phyloP scores from a whole-genome alignment of 352 stramenopile species.

The Pilasporangium apinafurcum region DNA sequence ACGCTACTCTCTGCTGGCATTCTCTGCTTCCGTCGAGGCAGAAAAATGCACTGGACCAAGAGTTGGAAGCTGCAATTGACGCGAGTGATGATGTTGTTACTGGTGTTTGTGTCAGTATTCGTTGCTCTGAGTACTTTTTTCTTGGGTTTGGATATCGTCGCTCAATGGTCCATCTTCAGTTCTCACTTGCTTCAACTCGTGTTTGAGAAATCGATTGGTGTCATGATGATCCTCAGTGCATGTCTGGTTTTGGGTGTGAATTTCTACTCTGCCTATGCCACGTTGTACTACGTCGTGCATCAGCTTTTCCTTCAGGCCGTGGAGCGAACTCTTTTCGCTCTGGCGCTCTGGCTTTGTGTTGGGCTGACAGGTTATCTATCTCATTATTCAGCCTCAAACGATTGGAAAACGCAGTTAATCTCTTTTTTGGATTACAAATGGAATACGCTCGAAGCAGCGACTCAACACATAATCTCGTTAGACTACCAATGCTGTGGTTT shows the following conservation, averaged over 20 bases:
- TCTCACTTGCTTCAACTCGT: constrained; percentile 42
- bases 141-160: constrained; percentile 30
- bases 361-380: constrained; percentile 28
- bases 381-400: constrained; percentile 15
- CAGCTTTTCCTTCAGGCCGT: constrained; percentile 32
- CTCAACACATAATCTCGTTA: constrained; percentile 28
- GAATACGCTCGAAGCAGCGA: constrained; percentile 16
- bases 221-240: constrained; percentile 22
- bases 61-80: constrained; percentile 7
- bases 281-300: constrained; percentile 27
- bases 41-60: constrained; percentile 6
- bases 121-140: constrained; percentile 20
- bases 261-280: constrained; percentile 23
- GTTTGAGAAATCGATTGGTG: constrained; percentile 28
- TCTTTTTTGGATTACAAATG: constrained; percentile 32
- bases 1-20: constrained; percentile 14
- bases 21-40: constrained; percentile 18
- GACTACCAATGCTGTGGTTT: constrained; percentile 51
- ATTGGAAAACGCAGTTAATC: constrained; percentile 24
- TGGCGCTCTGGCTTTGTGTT: constrained; percentile 21
- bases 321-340: constrained; percentile 1
- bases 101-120: constrained; percentile 13
- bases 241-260: constrained; percentile 21
- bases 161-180: constrained; percentile 29
- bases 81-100: constrained; percentile 3